Base-by-base conservation (phyloP, 1,284 basidiomycete genomes). In the Ustilago cynodontis region DNA sequence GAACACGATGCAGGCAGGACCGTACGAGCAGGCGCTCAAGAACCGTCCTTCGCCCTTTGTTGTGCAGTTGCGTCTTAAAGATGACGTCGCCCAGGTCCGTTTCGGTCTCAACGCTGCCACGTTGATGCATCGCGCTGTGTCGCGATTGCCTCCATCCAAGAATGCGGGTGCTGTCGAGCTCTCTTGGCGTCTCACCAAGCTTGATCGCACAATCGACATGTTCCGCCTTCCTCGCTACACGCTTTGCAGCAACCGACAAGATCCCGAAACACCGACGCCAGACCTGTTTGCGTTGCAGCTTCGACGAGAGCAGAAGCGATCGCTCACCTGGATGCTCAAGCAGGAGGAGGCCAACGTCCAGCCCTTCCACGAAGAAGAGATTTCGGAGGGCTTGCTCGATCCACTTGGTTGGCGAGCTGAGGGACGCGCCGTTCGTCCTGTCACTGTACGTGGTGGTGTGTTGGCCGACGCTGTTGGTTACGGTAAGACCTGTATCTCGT, bases 381-480 rank as follows among this genome's bases (percentile, higher is more conserved):
- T 98, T 47, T 92, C 94, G 0, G 95, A 98, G 85, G 94, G 94
- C 0, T 89, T 93, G 51, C 88, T 96, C 5, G 91, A 91, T 60
- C 91, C 94, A 53, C 88, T 98, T 8, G 93, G 93, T 4, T 98
- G 95, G 95, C 90, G 94, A 78, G 94, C 93, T 5, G 94, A 98
- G 86, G 95, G 93, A 54, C 92, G 93, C 55, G 94, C 93, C 1
- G 91, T 93, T 78, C 88, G 94, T 24, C 89, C 91, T 0, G 90
- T 94, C 59, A 89, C 88, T 70, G 88, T 97, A 26, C 90, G 93
- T 54, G 95, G 95, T 16, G 95, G 95, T 29, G 95, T 98, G 59
- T 90, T 98, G 52, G 95, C 95, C 9, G 95, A 98, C 82, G 92
- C 96, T 86, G 95, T 98, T 76, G 95, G 95, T 56, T 98, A 98